Evolutionary conservation across 768 basidiomycete species (phyloP), one percentile per base, ranked within the genome.

Genomic region (Xerocomus brunneocitrinus): DNA sequence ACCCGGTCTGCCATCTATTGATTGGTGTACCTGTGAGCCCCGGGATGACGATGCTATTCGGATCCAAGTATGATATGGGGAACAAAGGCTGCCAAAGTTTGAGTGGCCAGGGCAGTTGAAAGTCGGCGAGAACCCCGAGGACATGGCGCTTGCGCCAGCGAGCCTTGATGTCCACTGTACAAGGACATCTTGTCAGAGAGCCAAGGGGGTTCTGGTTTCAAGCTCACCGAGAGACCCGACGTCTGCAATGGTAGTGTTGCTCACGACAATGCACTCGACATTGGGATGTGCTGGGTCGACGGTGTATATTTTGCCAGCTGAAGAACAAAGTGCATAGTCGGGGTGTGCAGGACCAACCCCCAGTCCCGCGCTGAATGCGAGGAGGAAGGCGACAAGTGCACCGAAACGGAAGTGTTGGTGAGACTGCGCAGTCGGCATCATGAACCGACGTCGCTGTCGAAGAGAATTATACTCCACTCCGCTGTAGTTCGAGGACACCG

Each of bases 211-310:
- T 2, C 32, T 19, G 19, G 3, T 22, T 19, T 16, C 14, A 30
- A 19, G 44, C 32, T 35, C 39, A 85, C 83, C 73, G 49, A 77
- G 69, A 42, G 70, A 63, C 8, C 85, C 86, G 12, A 75, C 67
- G 14, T 74, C 77, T 19, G 68, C 47, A 31, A 91, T 79, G 28
- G 60, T 69, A 31, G 74, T 69, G 14, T 75, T 74, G 53, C 68
- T 72, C 10, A 89, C 74, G 34, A 79, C 69, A n/a, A 89, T 71
- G 57, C 87, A 89, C 59, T 86, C 76, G 3, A 80, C 84, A 32
- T 65, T 72, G 8, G 83, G 81, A 8, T 65, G 63, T 2, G 59
- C 47, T 8, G 74, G 63, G 58, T 89, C 81, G 0, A 91, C 88
- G 1, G 89, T 91, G 64, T 90, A 90, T 36, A 91, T 83, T 39